Base-by-base conservation (phyloP, 192 early-diverging fungal species). In the Coemansia sp. region DNA sequence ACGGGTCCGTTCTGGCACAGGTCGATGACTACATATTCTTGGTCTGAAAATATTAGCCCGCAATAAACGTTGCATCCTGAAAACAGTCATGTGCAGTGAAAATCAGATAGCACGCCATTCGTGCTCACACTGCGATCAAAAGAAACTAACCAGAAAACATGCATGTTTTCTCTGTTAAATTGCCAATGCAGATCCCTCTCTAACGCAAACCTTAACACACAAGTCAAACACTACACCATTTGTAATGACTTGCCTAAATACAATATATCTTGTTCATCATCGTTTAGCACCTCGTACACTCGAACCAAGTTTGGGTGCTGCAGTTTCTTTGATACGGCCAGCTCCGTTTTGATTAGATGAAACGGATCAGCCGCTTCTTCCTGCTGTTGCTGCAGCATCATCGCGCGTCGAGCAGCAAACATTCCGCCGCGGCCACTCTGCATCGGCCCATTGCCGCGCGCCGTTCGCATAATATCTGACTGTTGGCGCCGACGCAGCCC, bases 321-420 rank as follows among this genome's bases (percentile, higher is more conserved):
- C 9, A 99, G 84, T 71, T 97, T 98, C 72, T 99, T 98, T 38
- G 95, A 82, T 20, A 99, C 90, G 8, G 95, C 97, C 28, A 98
- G 84, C 71, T 99, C 97, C 0, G 85, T 81, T 17, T 90, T 83
- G 28, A 98, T 91, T 24, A 95, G 82, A 58, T 92, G 88, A 38
- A 98, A 84, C 9, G 95, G 94, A 61, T 93, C 90, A 3, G 61
- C 52, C 5, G 61, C 63, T 42, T 82, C 79, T 34, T 66, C 64
- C 47, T 55, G 61, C 34, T 63, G 63, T 56, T 74, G 73, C 50
- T 58, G 21, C 34, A 65, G 56, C 56, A 70, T 56, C 61, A 70
- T 50, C 26, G 49, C 26, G 17, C 70, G 64, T 21, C 72, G 68
- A 8, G 70, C 66, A 10, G 62, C 71, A 49, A 73, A 77, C 11